phyloP scores from a whole-genome alignment of 2,329 filamentous ascomycete species.

The Trichoderma hamatum region DNA sequence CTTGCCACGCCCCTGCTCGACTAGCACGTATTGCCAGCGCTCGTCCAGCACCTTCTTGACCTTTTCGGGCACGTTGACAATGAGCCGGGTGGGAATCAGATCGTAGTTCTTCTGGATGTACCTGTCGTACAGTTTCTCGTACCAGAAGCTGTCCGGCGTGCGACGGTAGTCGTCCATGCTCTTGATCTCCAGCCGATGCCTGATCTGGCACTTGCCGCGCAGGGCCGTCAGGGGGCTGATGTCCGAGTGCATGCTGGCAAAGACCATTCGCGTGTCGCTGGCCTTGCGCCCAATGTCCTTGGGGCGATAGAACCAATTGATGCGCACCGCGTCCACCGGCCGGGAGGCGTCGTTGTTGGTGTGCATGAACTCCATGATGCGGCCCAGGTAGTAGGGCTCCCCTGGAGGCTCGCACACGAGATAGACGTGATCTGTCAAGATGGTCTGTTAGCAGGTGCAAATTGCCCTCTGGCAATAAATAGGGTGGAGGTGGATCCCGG shows the following conservation, averaged over 20 bases:
- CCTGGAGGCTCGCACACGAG: slow-evolving; percentile 96
- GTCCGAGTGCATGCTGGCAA: slow-evolving; percentile 98
- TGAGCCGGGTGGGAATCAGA: slow-evolving; percentile 85
- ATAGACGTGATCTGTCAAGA: slow-evolving; percentile 74
- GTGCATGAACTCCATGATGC: slow-evolving; percentile 98
- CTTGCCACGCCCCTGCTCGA: slow-evolving; percentile 91
- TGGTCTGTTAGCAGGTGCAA: slow-evolving; percentile 37
- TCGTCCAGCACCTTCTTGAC: slow-evolving; percentile 96
- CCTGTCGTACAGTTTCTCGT: slow-evolving; percentile 94
- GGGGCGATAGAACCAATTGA: slow-evolving; percentile 98
- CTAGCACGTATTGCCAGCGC: slow-evolving; percentile 93
- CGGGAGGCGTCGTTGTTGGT: slow-evolving; percentile 71
- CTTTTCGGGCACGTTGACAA: slow-evolving; percentile 93
- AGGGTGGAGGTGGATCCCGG: slow-evolving; percentile 27
- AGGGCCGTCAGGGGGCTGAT: slow-evolving; percentile 89
- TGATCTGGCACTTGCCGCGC: slow-evolving; percentile 89
- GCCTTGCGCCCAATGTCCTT: slow-evolving; percentile 93
- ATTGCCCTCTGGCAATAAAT: slow-evolving; percentile 25
- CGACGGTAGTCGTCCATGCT: slow-evolving; percentile 84
- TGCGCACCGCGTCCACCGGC: slow-evolving; percentile 81
- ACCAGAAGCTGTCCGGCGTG: slow-evolving; percentile 89
- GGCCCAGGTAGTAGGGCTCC: slow-evolving; percentile 95
- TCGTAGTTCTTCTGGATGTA: slow-evolving; percentile 99
- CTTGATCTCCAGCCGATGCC: slow-evolving; percentile 82
- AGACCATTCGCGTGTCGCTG: slow-evolving; percentile 86